Evolutionary conservation across 2,329 filamentous ascomycete species (phyloP).

Genomic region (Talaromyces amestolkiae): DNA sequence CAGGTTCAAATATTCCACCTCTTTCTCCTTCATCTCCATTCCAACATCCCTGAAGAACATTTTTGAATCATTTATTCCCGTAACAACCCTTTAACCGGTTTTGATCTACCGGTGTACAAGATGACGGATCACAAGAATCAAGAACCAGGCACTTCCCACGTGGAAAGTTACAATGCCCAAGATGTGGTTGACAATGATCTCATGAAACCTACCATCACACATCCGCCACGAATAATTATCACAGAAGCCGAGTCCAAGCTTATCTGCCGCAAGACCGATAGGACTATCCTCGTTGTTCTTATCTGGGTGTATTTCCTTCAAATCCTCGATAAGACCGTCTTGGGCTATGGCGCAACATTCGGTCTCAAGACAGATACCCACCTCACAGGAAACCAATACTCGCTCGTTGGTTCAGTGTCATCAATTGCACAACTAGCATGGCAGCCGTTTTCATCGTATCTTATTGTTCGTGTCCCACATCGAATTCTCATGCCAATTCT

Average conservation of each 20-base stretch:
- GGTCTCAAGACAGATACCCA: constrained; percentile 51
- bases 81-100: too few relatives aligned
- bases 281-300: constrained; percentile 52
- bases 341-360: constrained; percentile 58
- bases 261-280: constrained; percentile 62
- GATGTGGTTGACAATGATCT: background rate
- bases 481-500: constrained; percentile 56
- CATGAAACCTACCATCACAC: constrained; percentile 8
- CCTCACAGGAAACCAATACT: constrained; percentile 57
- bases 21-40: background rate
- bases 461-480: constrained; percentile 62
- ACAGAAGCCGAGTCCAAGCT: constrained; percentile 48
- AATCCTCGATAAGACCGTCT: constrained; percentile 58
- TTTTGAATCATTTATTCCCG: background rate
- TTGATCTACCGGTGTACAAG: background rate
- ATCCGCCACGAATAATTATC: constrained; percentile 19
- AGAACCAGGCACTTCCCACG: background rate
- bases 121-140: background rate
- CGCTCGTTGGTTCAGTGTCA: constrained; percentile 56
- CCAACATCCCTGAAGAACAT: background rate
- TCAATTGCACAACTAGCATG: constrained; percentile 61
- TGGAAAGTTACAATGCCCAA: background rate
- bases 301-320: constrained; percentile 49
- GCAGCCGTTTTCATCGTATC: constrained; percentile 59
- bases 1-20: background rate